A percentile compares a stretch with the other conserved stretches of the same genome.
Evolutionary conservation across 1,139 yeast genomes (phyloP).

Genomic region (Suhomyces guaymorum): DNA sequence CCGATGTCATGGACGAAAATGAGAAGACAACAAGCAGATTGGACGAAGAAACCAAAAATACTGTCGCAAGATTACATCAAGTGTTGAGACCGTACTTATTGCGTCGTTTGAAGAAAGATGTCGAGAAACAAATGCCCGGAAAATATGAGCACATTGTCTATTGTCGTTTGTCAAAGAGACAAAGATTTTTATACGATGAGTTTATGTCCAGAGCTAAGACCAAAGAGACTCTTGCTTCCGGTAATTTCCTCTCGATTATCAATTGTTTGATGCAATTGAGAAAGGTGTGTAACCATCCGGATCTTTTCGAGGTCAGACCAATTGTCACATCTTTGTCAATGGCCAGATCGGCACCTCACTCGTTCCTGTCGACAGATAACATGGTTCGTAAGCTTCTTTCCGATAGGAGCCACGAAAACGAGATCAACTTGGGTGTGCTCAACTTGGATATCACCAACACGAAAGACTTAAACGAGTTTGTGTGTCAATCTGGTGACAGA

Average conservation of each 20-base stretch:
- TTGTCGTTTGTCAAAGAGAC: slow-evolving; percentile 91
- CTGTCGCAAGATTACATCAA: slow-evolving; percentile 88
- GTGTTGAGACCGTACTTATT: slow-evolving; percentile 89
- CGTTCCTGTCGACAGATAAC: slow-evolving; percentile 46
- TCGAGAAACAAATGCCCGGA: slow-evolving; percentile 98
- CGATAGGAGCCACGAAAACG: slow-evolving; percentile 23
- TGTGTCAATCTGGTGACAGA: slow-evolving; percentile 44
- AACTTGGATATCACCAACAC: slow-evolving; percentile 59
- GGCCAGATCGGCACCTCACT: slow-evolving; percentile 59
- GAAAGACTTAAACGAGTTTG: slow-evolving; percentile 50
- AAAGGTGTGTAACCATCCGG: slow-evolving; percentile 97
- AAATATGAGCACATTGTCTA: slow-evolving; percentile 93
- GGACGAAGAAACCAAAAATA: slow-evolving; percentile 73
- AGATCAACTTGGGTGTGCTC: slow-evolving; percentile 55
- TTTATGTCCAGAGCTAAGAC: slow-evolving; percentile 98
- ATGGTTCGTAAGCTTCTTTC: slow-evolving; percentile 44
- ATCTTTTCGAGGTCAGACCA: slow-evolving; percentile 93
- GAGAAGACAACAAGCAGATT: slow-evolving; percentile 39
- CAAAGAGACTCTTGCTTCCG: slow-evolving; percentile 88
- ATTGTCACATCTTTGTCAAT: slow-evolving; percentile 86
- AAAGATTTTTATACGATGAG: slow-evolving; percentile 89
- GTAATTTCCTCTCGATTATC: slow-evolving; percentile 91
- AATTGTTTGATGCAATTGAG: slow-evolving; percentile 97
- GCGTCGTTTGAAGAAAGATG: slow-evolving; percentile 92
- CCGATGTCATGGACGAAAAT: slow-evolving; percentile 46